A percentile compares a stretch with the other conserved stretches of the same genome.
phyloP scores from a whole-genome alignment of 176 grass and related monocot species.

The Cenchrus purpureus region DNA sequence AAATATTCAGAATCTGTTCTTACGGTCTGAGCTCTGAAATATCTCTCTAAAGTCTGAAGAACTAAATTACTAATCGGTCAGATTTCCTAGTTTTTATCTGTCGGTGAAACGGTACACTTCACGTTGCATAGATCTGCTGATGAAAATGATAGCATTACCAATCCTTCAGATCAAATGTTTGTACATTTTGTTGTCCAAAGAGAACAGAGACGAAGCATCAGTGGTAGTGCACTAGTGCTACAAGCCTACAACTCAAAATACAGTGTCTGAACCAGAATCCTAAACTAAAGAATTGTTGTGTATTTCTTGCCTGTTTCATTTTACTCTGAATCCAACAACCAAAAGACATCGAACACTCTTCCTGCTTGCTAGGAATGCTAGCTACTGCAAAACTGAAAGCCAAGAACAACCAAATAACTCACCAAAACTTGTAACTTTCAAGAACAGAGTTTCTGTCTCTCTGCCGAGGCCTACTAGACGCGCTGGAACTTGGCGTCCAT shows the following conservation, averaged over 20 bases:
- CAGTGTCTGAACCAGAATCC: too few relatives aligned
- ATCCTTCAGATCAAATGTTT: neutral
- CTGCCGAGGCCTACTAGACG: neutral
- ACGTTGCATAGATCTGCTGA: neutral
- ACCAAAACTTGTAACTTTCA: neutral
- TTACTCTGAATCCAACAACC: neutral
- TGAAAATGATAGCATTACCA: neutral
- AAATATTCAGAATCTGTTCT: neutral
- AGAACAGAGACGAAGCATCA: too few relatives aligned
- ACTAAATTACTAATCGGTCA: neutral
- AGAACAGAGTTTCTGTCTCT: too few relatives aligned
- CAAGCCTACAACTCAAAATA: too few relatives aligned
- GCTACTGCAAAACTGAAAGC: neutral
- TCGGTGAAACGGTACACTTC: neutral
- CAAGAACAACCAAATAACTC: neutral
- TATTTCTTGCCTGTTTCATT: neutral
- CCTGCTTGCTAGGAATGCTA: too few relatives aligned
- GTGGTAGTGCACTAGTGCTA: too few relatives aligned
- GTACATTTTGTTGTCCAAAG: too few relatives aligned
- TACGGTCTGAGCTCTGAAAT: neutral
- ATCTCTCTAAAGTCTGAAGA: neutral
- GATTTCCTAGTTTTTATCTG: neutral
- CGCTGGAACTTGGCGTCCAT: slow-evolving; percentile 45
- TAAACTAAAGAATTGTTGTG: neutral
- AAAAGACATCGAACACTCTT: neutral